Conservation (phyloP, 192 early-diverging fungal genomes). For the Backusella tuberculispora region DNA sequence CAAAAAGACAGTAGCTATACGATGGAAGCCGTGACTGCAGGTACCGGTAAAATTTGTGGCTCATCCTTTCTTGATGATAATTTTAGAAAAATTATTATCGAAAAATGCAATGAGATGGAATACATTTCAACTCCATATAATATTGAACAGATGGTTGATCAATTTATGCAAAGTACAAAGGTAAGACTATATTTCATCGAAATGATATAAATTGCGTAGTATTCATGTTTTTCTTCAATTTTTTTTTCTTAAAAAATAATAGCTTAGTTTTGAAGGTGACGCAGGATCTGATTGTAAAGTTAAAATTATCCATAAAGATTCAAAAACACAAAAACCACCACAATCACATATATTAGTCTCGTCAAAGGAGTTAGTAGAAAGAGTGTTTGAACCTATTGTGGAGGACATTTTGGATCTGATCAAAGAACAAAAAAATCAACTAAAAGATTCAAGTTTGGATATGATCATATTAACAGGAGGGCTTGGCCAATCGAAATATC, state of each 20-base stretch:
- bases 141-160: slow-evolving; percentile 24
- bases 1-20: background rate
- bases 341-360: slow-evolving; percentile 24
- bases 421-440: slow-evolving; percentile 46
- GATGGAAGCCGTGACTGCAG: slow-evolving; percentile 39
- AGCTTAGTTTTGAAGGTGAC: background rate
- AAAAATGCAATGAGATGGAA: slow-evolving; percentile 12
- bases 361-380: slow-evolving; percentile 45
- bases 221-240: background rate
- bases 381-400: slow-evolving; percentile 52
- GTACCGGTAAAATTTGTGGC: slow-evolving; percentile 47
- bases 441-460: slow-evolving; percentile 27
- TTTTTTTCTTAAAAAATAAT: background rate
- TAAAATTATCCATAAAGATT: background rate
- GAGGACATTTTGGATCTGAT: slow-evolving; percentile 49
- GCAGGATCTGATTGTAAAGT: slow-evolving; percentile 2
- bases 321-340: background rate
- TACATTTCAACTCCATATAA: background rate
- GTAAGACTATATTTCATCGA: background rate
- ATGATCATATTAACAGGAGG: slow-evolving; percentile 56
- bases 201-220: background rate
- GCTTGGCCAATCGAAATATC: slow-evolving; percentile 58
- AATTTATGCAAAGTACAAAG: slow-evolving; percentile 12
- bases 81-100: slow-evolving; percentile 38
- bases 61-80: slow-evolving; percentile 49